phyloP scores from a whole-genome alignment of 257 asterid genomes.

The Capsicum baccatum region DNA sequence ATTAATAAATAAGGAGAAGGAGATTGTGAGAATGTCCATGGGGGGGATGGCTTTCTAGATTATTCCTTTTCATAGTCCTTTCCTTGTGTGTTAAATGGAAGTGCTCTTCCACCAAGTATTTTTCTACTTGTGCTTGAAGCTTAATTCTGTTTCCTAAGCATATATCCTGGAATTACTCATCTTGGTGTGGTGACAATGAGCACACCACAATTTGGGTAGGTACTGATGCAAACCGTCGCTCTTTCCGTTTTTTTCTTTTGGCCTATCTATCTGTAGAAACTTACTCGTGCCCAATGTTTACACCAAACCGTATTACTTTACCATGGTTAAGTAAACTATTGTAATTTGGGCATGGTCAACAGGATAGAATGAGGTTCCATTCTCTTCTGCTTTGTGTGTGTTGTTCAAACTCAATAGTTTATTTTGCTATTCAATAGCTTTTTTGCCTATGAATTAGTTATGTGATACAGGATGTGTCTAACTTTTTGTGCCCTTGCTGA shows the following conservation, averaged over 20 bases:
- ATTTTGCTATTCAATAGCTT: background rate
- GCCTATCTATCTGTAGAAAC: background rate
- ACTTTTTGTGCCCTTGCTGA: background rate
- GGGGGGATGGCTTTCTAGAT: background rate
- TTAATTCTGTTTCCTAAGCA: background rate
- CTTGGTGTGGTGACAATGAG: background rate
- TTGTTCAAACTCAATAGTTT: background rate
- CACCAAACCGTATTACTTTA: background rate
- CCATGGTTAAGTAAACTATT: background rate
- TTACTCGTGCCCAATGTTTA: background rate
- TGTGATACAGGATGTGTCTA: background rate
- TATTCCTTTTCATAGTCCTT: background rate
- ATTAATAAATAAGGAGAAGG: background rate
- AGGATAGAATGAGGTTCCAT: background rate
- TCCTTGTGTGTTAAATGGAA: slow-evolving; percentile 15
- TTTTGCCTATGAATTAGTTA: background rate
- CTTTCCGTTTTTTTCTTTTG: too few species aligned
- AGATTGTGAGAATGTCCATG: background rate
- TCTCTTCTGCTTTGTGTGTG: background rate
- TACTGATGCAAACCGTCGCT: background rate
- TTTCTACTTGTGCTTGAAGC: slow-evolving; percentile 21
- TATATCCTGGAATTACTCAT: background rate
- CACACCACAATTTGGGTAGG: background rate
- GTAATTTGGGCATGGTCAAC: background rate
- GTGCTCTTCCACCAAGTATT: slow-evolving; percentile 17